phyloP scores from a whole-genome alignment of 179 eudicot species.

The Spergularia azorica region DNA sequence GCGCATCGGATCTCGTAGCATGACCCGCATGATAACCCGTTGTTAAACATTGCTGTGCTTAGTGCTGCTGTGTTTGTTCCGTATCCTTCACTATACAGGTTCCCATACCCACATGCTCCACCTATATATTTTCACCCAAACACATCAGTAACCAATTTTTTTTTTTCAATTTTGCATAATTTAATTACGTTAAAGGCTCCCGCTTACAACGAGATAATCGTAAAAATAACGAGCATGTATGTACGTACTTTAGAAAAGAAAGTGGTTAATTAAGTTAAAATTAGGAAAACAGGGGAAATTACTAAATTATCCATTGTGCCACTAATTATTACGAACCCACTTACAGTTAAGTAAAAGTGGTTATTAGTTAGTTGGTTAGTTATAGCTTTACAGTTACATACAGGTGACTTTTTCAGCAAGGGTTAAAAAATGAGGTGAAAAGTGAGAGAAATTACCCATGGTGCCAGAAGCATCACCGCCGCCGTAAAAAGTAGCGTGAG shows the following conservation, averaged over 20 bases:
- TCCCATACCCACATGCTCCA: constrained; percentile 68
- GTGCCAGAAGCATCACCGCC: constrained; percentile 91
- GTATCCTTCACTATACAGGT: constrained; percentile 57
- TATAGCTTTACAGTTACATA: no score
- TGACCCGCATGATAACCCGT: constrained; percentile 60
- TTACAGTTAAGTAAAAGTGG: no score
- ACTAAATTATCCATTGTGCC: no score
- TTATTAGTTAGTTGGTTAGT: no score
- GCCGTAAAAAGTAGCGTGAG: constrained; percentile 94
- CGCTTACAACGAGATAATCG: no score
- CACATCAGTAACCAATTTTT: not conserved
- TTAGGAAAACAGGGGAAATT: no score
- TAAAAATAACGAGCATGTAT: no score
- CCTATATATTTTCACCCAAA: constrained; percentile 30
- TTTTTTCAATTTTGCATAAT: no score
- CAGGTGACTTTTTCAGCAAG: not conserved
- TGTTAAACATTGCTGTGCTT: constrained; percentile 66
- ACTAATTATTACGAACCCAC: no score
- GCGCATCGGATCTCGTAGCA: constrained; percentile 55
- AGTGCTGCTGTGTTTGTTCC: constrained; percentile 68
- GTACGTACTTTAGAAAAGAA: no score
- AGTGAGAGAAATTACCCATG: constrained; percentile 42
- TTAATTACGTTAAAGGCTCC: no score
- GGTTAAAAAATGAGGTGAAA: not conserved
- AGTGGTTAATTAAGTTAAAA: no score